These are phyloP conservation scores for Micractinium conductrix DNA, from an alignment of 139 green algal species.

Conservation along the genomic window DNA sequence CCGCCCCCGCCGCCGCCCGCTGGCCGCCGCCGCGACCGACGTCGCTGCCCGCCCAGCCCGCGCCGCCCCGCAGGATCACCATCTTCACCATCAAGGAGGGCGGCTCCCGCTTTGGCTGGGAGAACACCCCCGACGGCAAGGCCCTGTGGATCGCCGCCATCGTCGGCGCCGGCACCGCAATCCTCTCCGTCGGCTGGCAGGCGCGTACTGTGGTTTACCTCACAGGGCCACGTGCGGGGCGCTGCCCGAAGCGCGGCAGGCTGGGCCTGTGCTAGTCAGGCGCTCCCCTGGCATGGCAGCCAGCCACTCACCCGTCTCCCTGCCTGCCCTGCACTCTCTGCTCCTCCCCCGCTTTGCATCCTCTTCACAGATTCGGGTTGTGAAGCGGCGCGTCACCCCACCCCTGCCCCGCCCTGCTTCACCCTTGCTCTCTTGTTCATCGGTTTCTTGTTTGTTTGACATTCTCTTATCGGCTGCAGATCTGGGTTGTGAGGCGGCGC, in stretches of 20 bases:
- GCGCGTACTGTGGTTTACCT: background rate
- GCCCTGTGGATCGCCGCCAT: conserved; percentile 4
- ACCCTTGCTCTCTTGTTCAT: background rate
- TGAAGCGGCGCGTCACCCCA: too few relatives aligned
- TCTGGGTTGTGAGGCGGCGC: conserved; percentile 4
- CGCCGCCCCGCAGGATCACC: background rate
- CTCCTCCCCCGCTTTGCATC: background rate
- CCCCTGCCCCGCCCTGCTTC: background rate
- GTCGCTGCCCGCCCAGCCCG: too few relatives aligned
- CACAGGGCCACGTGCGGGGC: background rate
- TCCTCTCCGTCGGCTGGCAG: conserved; percentile 12
- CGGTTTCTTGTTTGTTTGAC: too few relatives aligned
- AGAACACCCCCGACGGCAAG: conserved; percentile 14
- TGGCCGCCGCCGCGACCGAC: too few relatives aligned
- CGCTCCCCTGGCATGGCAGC: background rate
- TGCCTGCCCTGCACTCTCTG: background rate
- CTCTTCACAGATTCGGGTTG: too few relatives aligned
- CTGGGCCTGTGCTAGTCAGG: background rate
- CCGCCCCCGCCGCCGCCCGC: too few relatives aligned
- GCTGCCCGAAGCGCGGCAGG: background rate
- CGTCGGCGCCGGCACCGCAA: background rate
- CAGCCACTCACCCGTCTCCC: too few relatives aligned
- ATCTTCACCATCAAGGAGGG: conserved; percentile 17
- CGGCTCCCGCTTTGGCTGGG: conserved; percentile 2
- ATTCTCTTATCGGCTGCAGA: background rate